Evolutionary conservation across 768 basidiomycete species (phyloP).

Genomic region (Suillus clintonianus): DNA sequence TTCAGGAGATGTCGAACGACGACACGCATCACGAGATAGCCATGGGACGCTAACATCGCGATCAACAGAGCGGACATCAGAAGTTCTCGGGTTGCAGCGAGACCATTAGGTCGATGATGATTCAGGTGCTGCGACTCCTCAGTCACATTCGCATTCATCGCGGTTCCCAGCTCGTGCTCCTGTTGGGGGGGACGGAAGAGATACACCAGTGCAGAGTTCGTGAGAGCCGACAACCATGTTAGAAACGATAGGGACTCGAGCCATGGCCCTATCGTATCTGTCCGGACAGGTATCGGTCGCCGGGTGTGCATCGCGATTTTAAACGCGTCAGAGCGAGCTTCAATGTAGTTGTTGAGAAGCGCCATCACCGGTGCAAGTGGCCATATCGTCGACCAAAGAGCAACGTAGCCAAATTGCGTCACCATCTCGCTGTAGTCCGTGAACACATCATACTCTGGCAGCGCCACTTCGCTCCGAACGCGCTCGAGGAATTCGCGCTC

Average conservation of each 20-base stretch:
- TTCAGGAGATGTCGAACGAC: conserved; percentile 70
- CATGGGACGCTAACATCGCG: conserved; percentile 84
- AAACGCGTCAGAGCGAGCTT: conserved; percentile 91
- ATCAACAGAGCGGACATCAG: conserved; percentile 68
- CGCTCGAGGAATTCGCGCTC: conserved; percentile 81
- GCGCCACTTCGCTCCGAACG: conserved; percentile 72
- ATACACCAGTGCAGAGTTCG: conserved; percentile 88
- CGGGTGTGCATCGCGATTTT: conserved; percentile 88
- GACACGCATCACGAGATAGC: conserved; percentile 68
- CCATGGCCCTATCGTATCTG: conserved; percentile 95
- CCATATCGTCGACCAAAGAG: conserved; percentile 93
- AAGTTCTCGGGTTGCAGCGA: conserved; percentile 48
- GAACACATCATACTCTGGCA: conserved; percentile 82
- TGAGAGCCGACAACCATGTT: conserved; percentile 86
- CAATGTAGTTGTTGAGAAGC: conserved; percentile 89
- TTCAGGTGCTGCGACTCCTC: conserved; percentile 1
- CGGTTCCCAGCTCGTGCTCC: not conserved
- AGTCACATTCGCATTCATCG: conserved; percentile 4
- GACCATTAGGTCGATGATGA: conserved; percentile 20
- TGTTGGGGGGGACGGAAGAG: conserved; percentile 66
- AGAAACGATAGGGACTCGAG: conserved; percentile 85
- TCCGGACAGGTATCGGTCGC: conserved; percentile 82
- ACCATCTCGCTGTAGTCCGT: conserved; percentile 97
- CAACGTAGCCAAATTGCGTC: conserved; percentile 91
- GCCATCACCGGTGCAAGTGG: conserved; percentile 89